Base-by-base conservation (phyloP, 768 basidiomycete species). In the Boletus coccyginus region DNA sequence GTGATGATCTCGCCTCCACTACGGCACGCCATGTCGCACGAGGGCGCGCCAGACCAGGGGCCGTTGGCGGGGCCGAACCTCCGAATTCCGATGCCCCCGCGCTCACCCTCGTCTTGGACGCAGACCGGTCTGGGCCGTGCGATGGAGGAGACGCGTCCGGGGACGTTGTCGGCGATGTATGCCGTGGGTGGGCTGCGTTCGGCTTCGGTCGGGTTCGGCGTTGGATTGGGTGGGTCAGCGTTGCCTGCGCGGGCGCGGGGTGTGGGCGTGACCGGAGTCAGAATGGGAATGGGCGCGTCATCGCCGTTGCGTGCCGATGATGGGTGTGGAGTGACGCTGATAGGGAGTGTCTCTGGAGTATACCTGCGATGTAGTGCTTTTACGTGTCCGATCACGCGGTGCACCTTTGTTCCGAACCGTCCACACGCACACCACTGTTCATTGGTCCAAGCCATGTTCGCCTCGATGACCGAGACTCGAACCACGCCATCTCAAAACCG, bases 1-100 rank as follows among this genome's bases (percentile, higher is more conserved):
- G 80, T 88, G 39, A 87, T 90, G 79, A 87, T 86, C 2, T 81
- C 78, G 12, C 86, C 86, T 3, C 75, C 81, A 17, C 66, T 83
- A 21, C 75, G 80, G n/a, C 84, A 80, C 47, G 72, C 78, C 0
- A 69, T 75, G 0, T 83, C 50, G 27, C 51, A 66, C 51, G 46
- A 59, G 52, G 3, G 19, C 43, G 3, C 12, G 0, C 14, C 45
- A 6, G 46, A 63, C 7, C 13, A 49, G 2, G 61, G 61, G 32
- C 80, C 78, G 0, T 73, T 87, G 39, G 73, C 75, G 0, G 67
- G 62, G 11, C 69, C 88, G 24, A 76, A 74, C 3, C 65, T 90
- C 47, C 78, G 78, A 33, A 81, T 89, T 8, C 78, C 85, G 1
- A 85, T 87, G 79, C 86, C 86, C 0, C 71, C 53, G 27, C 12